Evolutionary conservation across 192 early-diverging fungal species (phyloP).

Genomic region (Backusella macrospora): DNA sequence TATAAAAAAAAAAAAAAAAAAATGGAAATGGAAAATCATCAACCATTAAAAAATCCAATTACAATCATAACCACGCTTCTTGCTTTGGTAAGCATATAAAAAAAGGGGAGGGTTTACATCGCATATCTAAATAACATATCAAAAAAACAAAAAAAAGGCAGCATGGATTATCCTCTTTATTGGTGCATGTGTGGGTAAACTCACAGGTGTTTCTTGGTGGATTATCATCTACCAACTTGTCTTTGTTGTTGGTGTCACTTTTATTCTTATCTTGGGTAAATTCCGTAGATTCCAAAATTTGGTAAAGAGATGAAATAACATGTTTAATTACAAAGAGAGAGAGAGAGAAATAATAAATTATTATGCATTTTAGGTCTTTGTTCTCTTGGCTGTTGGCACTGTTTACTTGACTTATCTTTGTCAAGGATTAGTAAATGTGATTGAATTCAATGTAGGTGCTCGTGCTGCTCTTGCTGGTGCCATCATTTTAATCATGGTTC

Average conservation of each 20-base stretch:
- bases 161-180: conserved; percentile 39
- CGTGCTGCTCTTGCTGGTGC: conserved; percentile 35
- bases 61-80: neutral
- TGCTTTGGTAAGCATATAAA: neutral
- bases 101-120: no score
- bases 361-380: no score
- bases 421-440: neutral
- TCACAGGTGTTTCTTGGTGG: conserved; percentile 31
- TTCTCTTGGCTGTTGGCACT: conserved; percentile 31
- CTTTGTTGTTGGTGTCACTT: conserved; percentile 12
- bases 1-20: no score
- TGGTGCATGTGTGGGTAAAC: conserved; percentile 25
- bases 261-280: conserved; percentile 1
- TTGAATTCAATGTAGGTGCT: neutral
- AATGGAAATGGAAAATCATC: neutral
- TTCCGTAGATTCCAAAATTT: conserved; percentile 14
- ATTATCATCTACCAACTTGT: conserved; percentile 34
- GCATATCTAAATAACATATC: neutral
- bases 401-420: conserved; percentile 27
- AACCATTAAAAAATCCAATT: conserved; percentile 4
- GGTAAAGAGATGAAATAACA: neutral
- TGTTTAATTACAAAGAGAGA: neutral
- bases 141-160: conserved; percentile 12
- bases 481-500: conserved; percentile 36
- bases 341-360: no score